phyloP scores from a whole-genome alignment of 768 basidiomycete species.

The Collybia mongolica region DNA sequence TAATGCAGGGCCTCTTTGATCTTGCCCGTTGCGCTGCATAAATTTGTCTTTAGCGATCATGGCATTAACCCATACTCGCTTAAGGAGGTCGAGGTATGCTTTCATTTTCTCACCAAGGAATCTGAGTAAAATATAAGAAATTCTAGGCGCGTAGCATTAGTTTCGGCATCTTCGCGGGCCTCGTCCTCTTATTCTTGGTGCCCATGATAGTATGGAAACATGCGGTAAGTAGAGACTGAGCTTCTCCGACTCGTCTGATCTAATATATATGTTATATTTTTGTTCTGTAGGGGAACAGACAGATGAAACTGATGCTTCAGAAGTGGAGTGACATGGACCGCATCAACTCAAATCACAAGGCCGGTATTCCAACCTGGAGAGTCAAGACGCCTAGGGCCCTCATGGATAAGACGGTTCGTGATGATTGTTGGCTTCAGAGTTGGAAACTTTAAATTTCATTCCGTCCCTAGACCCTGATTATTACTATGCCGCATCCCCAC shows the following conservation, averaged over 20 bases:
- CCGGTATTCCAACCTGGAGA: conserved; percentile 30
- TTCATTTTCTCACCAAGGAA: no score
- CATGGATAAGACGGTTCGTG: conserved; percentile 32
- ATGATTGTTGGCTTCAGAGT: not conserved
- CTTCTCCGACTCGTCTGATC: no score
- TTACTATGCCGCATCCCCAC: conserved; percentile 33
- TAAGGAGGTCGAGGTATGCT: not conserved
- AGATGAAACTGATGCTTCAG: conserved; percentile 32
- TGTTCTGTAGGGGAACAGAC: conserved; percentile 35
- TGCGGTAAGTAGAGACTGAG: conserved; percentile 24
- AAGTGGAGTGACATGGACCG: conserved; percentile 41
- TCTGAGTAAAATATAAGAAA: conserved; percentile 8
- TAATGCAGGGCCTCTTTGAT: not conserved
- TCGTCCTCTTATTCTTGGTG: conserved; percentile 33
- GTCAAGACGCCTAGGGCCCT: conserved; percentile 40
- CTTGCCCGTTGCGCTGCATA: conserved; percentile 25
- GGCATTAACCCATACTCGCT: not conserved
- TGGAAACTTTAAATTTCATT: not conserved
- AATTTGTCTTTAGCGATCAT: conserved; percentile 40
- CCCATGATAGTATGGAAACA: conserved; percentile 50
- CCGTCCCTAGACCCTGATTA: conserved; percentile 30
- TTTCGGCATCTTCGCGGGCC: conserved; percentile 34
- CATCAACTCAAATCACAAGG: conserved; percentile 14
- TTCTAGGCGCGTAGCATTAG: conserved; percentile 32
- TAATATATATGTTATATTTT: no score